Evolutionary conservation across 495 filamentous ascomycete species (phyloP).

Genomic region (Neurospora sp.): DNA sequence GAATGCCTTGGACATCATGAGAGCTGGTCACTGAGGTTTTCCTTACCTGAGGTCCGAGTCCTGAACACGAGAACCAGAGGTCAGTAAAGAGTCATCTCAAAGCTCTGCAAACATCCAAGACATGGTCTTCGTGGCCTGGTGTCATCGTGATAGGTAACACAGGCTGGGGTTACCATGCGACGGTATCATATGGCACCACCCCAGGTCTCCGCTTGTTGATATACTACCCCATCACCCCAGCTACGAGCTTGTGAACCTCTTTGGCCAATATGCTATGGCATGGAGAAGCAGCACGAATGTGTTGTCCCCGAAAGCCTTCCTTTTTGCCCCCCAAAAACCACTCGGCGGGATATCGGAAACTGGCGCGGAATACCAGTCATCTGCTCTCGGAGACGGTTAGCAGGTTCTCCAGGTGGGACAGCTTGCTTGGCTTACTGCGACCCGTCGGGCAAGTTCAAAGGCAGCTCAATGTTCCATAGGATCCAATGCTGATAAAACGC

Average conservation of each 20-base stretch:
- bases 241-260: neutral
- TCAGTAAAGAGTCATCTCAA: neutral
- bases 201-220: neutral
- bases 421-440: neutral
- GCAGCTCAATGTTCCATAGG: neutral
- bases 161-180: neutral
- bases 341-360: neutral
- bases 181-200: neutral
- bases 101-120: neutral
- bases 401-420: neutral
- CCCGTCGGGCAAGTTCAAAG: neutral
- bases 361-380: neutral
- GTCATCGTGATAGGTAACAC: neutral
- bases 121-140: neutral
- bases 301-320: neutral
- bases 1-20: neutral
- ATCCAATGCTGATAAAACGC: neutral
- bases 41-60: neutral
- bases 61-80: neutral
- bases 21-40: neutral
- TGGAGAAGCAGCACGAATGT: neutral
- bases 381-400: neutral
- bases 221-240: neutral
- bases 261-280: neutral
- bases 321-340: neutral